Base-by-base conservation (phyloP, 768 basidiomycete genomes). In the Lepiota venenata region DNA sequence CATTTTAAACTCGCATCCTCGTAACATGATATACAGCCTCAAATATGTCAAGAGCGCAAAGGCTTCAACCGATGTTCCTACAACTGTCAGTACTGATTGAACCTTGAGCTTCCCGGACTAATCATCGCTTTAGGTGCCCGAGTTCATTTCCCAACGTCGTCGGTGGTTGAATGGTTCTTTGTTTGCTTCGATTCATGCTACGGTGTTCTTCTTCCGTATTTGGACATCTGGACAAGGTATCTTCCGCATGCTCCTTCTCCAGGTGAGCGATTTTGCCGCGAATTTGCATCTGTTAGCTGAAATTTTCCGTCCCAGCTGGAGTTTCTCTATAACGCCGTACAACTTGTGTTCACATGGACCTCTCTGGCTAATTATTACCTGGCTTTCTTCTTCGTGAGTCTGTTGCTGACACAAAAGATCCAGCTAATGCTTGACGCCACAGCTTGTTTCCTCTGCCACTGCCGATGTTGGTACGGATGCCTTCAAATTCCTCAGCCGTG, bases 31-130 rank as follows among this genome's bases (percentile, higher is more conserved):
- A 29, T 43, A 20, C 57, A 90, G 88, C 14, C 71, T 92, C 61
- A 87, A 85, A 69, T 95, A 93, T 65, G 93, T 95, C 69, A 93
- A 93, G 78, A 89, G 84, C 62, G 95, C 95, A 14, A 93, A 95
- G 60, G 95, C 93, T 0, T 81, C 93, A 40, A 98, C 95, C n/a
- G 95, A 98, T 71, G 94, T 96, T 3, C 95, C 95, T 29, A 88
- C 92, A 36, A 79, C 84, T 16, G 85, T 84, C 45, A 54, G 74
- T 47, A 20, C 35, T 16, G 12, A 32, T 49, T 35, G 2, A 56
- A 25, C n/a, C 35, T 36, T 32, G 25, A n/a, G 38, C 25, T 16
- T 21, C 50, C 46, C 47, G 47, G 27, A 20, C 50, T 56, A 14
- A 46, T 49, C 8, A 14, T 48, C 14, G 35, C 51, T 42, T 16